Base-by-base conservation (phyloP, 2,329 filamentous ascomycete species). In the Raffaelea deltoideospora region DNA sequence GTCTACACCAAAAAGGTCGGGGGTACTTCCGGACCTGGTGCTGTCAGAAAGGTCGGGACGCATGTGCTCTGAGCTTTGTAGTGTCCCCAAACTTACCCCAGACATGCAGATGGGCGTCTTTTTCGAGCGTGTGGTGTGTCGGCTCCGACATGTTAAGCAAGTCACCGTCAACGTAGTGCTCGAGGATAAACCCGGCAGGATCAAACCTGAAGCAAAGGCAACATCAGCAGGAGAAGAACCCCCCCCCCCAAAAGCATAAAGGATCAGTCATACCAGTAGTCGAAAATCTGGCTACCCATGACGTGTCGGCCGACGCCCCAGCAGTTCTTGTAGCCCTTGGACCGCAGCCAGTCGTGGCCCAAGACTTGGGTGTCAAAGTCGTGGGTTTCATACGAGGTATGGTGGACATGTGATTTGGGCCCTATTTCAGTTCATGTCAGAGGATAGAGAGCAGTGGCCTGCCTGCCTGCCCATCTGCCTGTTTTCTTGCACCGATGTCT, bases 271-370 rank as follows among this genome's bases (percentile, higher is more conserved):
- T 77, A 77, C 75, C 75, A 80, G 52, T 80, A 81, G 48, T 82
- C 76, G 46, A 83, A 84, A 35, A 83, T 72, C 55, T 82, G 78
- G 43, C 67, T 73, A 4, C 78, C 78, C 46, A 82, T 61, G 18
- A 81, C 67, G 57, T 83, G 78, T 36, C 79, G 56, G 0, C 79
- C 79, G 0, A 84, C 69, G 2, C 79, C 79, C 79, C 79, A 84
- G 43, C 75, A 75, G 46, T 64, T 69, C 47, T 64, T 65, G 50
- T 79, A 79, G 2, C 69, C 71, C 51, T 74, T 70, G 43, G 69
- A 57, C 2, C 61, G 61, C 42, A 84, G 56, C 72, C 75, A 82
- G 47, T 79, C 67, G 54, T 84, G 79, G 1, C 79, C 79, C 3
- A 83, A 58, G 23, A 72, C 62, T 58, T 83, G 78, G 5, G 72